Evolutionary conservation across 139 green algal species (phyloP).

Genomic region (Yamagishiella unicocca): DNA sequence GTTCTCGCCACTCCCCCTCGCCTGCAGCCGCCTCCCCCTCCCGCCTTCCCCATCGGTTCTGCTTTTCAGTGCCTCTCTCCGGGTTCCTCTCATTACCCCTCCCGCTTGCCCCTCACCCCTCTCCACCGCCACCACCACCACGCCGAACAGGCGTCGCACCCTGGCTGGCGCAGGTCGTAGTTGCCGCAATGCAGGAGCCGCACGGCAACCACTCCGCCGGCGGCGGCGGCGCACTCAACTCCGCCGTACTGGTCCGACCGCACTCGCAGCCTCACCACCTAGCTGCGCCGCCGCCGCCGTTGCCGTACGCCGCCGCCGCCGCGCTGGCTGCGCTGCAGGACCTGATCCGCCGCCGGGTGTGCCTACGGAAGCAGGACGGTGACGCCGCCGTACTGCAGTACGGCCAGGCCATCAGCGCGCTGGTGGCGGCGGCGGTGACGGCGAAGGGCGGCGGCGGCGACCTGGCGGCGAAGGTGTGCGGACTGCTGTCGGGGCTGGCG

Average conservation of each 20-base stretch:
- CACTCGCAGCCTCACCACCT: neutral
- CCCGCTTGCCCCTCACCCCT: neutral
- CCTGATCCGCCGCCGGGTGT: neutral
- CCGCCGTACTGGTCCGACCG: neutral
- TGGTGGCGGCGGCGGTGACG: conserved; percentile 22
- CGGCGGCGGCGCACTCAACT: neutral
- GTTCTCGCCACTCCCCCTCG: neutral
- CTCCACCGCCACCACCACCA: neutral
- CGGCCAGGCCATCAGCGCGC: neutral
- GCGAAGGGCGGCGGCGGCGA: neutral
- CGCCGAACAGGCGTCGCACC: conserved; percentile 28
- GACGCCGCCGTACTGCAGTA: conserved; percentile 24
- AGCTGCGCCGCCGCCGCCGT: neutral
- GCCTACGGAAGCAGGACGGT: conserved; percentile 22
- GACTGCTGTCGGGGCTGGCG: conserved; percentile 12
- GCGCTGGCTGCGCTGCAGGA: neutral
- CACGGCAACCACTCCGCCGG: too few species aligned
- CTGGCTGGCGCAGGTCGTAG: conserved; percentile 42
- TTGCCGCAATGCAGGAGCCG: neutral
- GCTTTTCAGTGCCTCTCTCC: neutral
- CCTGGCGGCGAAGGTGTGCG: conserved; percentile 14
- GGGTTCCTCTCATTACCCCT: neutral
- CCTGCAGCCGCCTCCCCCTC: neutral
- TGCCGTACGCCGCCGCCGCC: too few species aligned
- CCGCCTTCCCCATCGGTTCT: neutral